Base-by-base conservation (phyloP, 2,329 filamentous ascomycete species). In the Pezicula neosporulosa region DNA sequence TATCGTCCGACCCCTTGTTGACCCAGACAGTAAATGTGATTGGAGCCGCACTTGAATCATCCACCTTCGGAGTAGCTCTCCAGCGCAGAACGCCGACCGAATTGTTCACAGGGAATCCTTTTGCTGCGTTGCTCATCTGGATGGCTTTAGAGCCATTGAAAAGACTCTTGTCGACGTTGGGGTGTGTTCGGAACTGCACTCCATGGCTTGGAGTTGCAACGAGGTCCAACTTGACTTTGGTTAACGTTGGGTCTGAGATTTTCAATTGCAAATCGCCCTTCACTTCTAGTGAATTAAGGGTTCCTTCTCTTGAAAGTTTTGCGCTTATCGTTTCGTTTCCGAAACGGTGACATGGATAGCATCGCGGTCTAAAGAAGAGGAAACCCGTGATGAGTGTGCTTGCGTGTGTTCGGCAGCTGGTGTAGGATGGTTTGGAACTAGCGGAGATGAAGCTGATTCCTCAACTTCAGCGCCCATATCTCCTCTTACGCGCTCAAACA, bases 11-110 rank as follows among this genome's bases (percentile, higher is more conserved):
- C 44, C 89, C 87, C 70, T 92, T 91, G 72, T 96, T 97, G 54
- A 96, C 90, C 94, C 94, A 99, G 36, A 97, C 93, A 2, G 91
- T 97, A 70, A 99, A 97, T 36, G 89, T 94, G 64, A 99, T 94
- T 7, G 94, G 94, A 36, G 95, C 85, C 49, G 92, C 83, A 56
- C 84, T 85, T 35, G 87, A 72, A 61, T 95, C 90, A 60, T 95
- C 91, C 2, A 81, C 78, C 71, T 90, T 91, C 45, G 90, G 88
- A 15, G 86, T 84, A 19, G 90, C 87, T 64, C 91, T 89, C 94
- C 94, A 99, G 68, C 93, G 85, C 67, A 99, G 79, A 39, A 97
- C 92, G 50, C 89, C 91, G 51, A 97, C 93, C 15, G 89, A 85
- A 68, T 96, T 95, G 73, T 97, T 97, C 24, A 91, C 85, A 0